These are phyloP conservation scores for Arabis alpina DNA, from an alignment of 345 rosid genomes.

Conservation along the genomic window DNA sequence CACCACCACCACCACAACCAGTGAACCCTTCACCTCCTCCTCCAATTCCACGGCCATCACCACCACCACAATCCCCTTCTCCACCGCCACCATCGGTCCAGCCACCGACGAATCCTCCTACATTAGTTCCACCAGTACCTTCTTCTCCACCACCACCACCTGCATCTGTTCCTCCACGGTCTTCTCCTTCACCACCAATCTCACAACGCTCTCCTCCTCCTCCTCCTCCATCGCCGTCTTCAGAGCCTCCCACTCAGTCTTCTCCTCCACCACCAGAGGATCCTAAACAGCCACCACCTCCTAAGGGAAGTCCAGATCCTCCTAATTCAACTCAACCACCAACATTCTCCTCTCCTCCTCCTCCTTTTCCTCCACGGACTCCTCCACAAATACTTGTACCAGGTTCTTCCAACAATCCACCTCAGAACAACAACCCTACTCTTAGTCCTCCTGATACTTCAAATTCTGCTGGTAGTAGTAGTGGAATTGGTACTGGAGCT, in stretches of 20 bases:
- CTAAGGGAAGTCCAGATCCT: constrained; percentile 36
- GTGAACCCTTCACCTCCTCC: constrained; percentile 42
- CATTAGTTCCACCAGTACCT: constrained; percentile 33
- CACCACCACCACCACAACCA: constrained; percentile 34
- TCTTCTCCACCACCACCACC: constrained; percentile 38
- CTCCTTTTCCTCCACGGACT: constrained; percentile 36
- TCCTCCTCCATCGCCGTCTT: constrained; percentile 27
- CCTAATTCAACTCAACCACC: constrained; percentile 45
- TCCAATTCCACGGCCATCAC: constrained; percentile 32
- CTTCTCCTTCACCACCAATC: constrained; percentile 25
- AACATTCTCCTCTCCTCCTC: constrained; percentile 51
- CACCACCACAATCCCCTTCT: constrained; percentile 34
- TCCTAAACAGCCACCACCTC: constrained; percentile 31
- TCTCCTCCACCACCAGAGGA: constrained; percentile 39
- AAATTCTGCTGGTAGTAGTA: constrained; percentile 31
- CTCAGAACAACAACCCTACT: constrained; percentile 45
- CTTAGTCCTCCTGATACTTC: constrained; percentile 39
- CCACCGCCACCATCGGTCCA: constrained; percentile 40
- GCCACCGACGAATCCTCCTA: constrained; percentile 40
- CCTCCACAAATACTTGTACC: constrained; percentile 48
- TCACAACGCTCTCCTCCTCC: constrained; percentile 33
- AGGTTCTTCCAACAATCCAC: constrained; percentile 40
- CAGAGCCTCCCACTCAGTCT: constrained; percentile 31
- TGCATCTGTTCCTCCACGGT: constrained; percentile 28
- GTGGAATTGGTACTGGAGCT: constrained; percentile 58